Conservation (phyloP, 164 flowering plant genomes). For the Vitis labrusca region DNA sequence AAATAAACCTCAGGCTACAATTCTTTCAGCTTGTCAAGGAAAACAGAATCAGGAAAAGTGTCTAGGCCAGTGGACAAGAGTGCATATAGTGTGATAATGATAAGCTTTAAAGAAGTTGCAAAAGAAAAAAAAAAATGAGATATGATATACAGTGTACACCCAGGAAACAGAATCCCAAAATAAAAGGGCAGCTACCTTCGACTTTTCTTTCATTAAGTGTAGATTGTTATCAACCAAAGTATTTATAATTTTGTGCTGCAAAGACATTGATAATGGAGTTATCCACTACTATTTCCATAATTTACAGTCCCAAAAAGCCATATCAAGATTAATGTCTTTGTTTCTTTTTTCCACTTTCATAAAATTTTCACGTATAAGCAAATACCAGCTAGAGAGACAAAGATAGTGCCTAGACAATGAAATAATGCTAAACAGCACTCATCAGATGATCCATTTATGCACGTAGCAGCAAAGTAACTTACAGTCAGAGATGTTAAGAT, state of each 20-base stretch:
- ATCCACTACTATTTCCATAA: not conserved
- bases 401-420: not conserved
- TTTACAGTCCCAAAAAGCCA: not conserved
- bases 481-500: conserved; percentile 24
- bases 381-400: too few relatives aligned
- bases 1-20: too few relatives aligned
- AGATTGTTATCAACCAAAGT: not conserved
- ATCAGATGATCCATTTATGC: not conserved
- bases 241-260: not conserved
- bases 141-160: not conserved
- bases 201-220: too few relatives aligned
- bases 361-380: too few relatives aligned
- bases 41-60: not conserved
- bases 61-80: not conserved
- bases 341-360: not conserved
- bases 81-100: too few relatives aligned
- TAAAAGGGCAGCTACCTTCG: too few relatives aligned
- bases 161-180: not conserved
- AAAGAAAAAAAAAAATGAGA: not conserved
- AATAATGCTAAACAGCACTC: not conserved
- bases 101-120: too few relatives aligned
- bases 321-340: not conserved
- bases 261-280: not conserved
- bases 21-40: too few relatives aligned
- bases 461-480: conserved; percentile 7